A percentile compares a stretch with the other conserved stretches of the same genome.
Evolutionary conservation across 441 rosid species (phyloP).

Genomic region (Geranium incanum): DNA sequence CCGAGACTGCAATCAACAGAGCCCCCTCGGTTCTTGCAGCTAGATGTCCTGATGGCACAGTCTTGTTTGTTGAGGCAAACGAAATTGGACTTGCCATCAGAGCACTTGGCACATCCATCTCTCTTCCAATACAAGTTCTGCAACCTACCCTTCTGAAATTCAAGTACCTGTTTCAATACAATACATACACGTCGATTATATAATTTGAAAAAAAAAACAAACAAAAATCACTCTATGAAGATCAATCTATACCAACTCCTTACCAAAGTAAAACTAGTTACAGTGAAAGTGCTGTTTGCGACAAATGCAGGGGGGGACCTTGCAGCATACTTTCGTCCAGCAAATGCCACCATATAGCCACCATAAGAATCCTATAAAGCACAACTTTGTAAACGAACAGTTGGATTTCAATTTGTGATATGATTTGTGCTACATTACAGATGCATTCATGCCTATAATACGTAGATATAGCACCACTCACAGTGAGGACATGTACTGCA

Average conservation of each 20-base stretch:
- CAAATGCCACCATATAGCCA: constrained; percentile 27
- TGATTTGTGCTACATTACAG: background rate
- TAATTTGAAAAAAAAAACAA: background rate
- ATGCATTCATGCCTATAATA: background rate
- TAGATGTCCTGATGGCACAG: constrained; percentile 60
- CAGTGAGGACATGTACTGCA: background rate
- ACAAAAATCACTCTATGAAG: background rate
- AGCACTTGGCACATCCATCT: constrained; percentile 74
- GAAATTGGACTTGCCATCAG: constrained; percentile 35
- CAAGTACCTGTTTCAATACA: constrained; percentile 53
- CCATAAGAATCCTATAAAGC: constrained; percentile 19
- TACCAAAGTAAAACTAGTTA: constrained; percentile 27
- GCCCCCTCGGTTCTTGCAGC: constrained; percentile 67
- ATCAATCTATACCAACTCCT: background rate
- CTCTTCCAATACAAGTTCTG: constrained; percentile 86
- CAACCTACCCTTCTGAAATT: constrained; percentile 81
- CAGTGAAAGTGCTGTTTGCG: constrained; percentile 23
- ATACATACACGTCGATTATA: background rate
- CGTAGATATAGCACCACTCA: background rate
- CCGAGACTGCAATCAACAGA: constrained; percentile 85
- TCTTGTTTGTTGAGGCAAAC: constrained; percentile 77
- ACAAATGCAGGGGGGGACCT: constrained; percentile 24
- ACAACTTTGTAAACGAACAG: background rate
- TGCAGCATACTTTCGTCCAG: constrained; percentile 22
- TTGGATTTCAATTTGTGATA: background rate